phyloP scores from a whole-genome alignment of 2,329 filamentous ascomycete species.

The Ascochyta lentis region DNA sequence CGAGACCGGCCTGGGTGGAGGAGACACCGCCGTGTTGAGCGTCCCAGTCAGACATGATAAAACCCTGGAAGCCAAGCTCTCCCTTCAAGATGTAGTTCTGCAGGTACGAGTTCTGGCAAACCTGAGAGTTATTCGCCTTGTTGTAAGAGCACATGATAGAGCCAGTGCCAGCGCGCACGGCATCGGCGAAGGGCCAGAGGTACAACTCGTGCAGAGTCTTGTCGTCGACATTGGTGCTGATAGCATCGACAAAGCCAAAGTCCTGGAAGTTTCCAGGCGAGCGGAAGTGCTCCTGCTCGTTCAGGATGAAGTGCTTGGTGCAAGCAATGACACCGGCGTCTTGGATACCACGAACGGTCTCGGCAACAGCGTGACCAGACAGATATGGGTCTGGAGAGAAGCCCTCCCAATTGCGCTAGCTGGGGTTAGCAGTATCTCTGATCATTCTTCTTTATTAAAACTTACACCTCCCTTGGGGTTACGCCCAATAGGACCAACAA shows the following conservation, averaged over 20 bases:
- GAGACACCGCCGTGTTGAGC: conserved; percentile 75
- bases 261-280: conserved; percentile 64
- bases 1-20: conserved; percentile 74
- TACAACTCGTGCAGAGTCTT: conserved; percentile 69
- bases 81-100: conserved; percentile 79
- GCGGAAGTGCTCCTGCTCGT: conserved; percentile 71
- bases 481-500: conserved; percentile 75
- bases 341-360: conserved; percentile 81
- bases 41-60: conserved; percentile 71
- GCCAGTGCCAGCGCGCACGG: conserved; percentile 58
- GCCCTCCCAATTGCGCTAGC: conserved; percentile 46
- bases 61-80: conserved; percentile 82
- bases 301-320: conserved; percentile 65
- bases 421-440: neutral
- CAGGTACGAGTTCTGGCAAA: conserved; percentile 78
- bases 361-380: conserved; percentile 73
- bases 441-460: conserved; percentile 34
- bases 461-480: conserved; percentile 66
- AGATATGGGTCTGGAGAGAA: conserved; percentile 78
- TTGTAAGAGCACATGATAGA: conserved; percentile 70
- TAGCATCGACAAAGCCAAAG: conserved; percentile 67
- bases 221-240: conserved; percentile 69
- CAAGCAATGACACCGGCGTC: conserved; percentile 82
- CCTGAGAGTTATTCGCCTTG: conserved; percentile 80
- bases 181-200: conserved; percentile 64